phyloP scores from a whole-genome alignment of 2,329 filamentous ascomycete genomes.

The Aspergillus neoniger region DNA sequence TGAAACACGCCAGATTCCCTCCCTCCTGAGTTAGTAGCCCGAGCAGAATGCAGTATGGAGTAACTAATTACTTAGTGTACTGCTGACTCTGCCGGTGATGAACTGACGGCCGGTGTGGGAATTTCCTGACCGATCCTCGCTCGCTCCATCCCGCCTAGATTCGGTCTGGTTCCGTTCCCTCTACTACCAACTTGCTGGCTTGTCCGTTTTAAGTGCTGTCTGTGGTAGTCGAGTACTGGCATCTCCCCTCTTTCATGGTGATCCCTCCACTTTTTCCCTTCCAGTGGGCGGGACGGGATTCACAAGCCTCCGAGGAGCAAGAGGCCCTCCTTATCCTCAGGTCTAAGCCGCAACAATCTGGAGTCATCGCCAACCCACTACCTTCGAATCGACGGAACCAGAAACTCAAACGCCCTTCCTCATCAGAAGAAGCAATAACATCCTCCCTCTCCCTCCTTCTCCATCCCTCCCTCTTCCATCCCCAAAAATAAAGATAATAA shows the following conservation, averaged over 20 bases:
- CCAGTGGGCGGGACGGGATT: slow-evolving; percentile 14
- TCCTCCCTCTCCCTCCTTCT: not conserved
- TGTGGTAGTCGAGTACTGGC: not conserved
- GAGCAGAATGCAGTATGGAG: too few species aligned
- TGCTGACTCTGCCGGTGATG: slow-evolving; percentile 1
- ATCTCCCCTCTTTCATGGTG: not conserved
- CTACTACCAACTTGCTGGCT: too few species aligned
- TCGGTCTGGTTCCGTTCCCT: too few species aligned
- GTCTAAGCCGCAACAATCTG: slow-evolving; percentile 11
- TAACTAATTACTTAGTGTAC: not conserved
- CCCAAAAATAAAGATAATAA: not conserved
- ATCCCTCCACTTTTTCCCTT: not conserved
- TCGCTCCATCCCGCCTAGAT: too few species aligned
- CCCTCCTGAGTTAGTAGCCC: not conserved
- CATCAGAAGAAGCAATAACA: not conserved
- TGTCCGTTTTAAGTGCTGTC: too few species aligned
- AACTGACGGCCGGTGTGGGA: not conserved
- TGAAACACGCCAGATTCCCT: slow-evolving; percentile 1
- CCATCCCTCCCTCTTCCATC: not conserved
- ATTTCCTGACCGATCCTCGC: too few species aligned
- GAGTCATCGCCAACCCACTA: not conserved
- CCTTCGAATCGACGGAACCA: not conserved
- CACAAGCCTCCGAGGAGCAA: not conserved
- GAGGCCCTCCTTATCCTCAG: not conserved
- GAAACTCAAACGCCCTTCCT: not conserved